A percentile compares a stretch with the other conserved stretches of the same genome.
These are phyloP conservation scores for Turnera subulata DNA, from an alignment of 345 rosid genomes.

Conservation along the genomic window DNA sequence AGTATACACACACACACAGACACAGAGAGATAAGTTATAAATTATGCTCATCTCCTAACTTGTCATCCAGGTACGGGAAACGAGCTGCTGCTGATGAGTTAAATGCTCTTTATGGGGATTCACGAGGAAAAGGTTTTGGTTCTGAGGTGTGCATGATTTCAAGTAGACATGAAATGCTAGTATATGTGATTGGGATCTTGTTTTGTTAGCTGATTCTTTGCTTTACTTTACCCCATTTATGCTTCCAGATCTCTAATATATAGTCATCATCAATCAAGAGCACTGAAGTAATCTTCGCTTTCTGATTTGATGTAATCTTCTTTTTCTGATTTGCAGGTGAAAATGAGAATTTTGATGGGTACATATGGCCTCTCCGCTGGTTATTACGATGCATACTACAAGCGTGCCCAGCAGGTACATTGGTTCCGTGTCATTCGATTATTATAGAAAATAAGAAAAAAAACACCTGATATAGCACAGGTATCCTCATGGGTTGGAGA, in stretches of 20 bases:
- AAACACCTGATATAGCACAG: too few relatives aligned
- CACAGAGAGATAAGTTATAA: too few relatives aligned
- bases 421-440: too few relatives aligned
- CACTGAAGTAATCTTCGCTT: neutral
- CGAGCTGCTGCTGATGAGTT: constrained; percentile 71
- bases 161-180: too few relatives aligned
- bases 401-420: constrained; percentile 85
- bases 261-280: neutral
- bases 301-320: constrained; percentile 7
- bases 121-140: constrained; percentile 87
- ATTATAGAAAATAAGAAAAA: too few relatives aligned
- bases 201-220: too few relatives aligned
- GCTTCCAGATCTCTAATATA: too few relatives aligned
- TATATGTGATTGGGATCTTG: too few relatives aligned
- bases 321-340: constrained; percentile 46
- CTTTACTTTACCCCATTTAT: too few relatives aligned
- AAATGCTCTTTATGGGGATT: constrained; percentile 65
- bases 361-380: constrained; percentile 94
- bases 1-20: too few relatives aligned
- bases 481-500: too few relatives aligned
- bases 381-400: constrained; percentile 91
- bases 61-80: constrained; percentile 62
- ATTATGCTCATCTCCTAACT: neutral
- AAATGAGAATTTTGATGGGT: constrained; percentile 97
- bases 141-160: constrained; percentile 47